Percentiles rank a stretch among this genome's conserved stretches.
Evolutionary conservation across 768 basidiomycete genomes (phyloP).

Genomic region (Tulasnella sp.): DNA sequence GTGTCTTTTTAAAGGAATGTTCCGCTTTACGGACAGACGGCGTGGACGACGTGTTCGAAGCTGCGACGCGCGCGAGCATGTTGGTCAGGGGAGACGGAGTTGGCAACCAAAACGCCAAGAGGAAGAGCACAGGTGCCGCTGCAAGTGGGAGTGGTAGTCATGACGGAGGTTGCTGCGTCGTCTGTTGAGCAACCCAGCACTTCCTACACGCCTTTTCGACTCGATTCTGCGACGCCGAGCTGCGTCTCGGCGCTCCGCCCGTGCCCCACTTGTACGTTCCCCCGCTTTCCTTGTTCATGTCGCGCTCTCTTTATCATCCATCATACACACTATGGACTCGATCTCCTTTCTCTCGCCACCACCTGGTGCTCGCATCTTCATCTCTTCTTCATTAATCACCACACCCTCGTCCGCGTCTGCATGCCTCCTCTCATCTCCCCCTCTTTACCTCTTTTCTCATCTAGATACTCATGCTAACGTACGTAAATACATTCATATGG

Average conservation of each 20-base stretch:
- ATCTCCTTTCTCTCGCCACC: not conserved
- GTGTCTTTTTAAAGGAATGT: slow-evolving; percentile 10
- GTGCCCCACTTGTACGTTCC: not conserved
- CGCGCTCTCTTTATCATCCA: not conserved
- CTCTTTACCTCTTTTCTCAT: not conserved
- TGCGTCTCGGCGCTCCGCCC: not conserved
- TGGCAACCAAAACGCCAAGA: not conserved
- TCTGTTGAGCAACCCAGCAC: slow-evolving; percentile 36
- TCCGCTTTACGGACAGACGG: slow-evolving; percentile 34
- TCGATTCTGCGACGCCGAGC: not conserved
- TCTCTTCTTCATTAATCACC: not conserved
- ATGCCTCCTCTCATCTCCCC: not conserved
- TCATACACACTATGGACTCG: not conserved
- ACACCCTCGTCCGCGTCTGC: not conserved
- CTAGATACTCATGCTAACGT: not conserved
- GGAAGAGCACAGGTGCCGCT: not conserved
- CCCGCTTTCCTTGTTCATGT: not conserved
- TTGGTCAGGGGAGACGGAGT: slow-evolving; percentile 71
- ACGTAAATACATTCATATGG: not conserved
- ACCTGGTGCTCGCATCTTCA: not conserved
- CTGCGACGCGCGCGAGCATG: slow-evolving; percentile 94
- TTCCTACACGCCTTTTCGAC: not conserved
- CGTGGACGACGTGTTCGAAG: slow-evolving; percentile 96
- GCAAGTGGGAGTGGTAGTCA: slow-evolving; percentile 32
- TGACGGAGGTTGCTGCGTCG: slow-evolving; percentile 50